These are phyloP conservation scores for Suillus paluster DNA, from an alignment of 768 basidiomycete species.

Conservation along the genomic window DNA sequence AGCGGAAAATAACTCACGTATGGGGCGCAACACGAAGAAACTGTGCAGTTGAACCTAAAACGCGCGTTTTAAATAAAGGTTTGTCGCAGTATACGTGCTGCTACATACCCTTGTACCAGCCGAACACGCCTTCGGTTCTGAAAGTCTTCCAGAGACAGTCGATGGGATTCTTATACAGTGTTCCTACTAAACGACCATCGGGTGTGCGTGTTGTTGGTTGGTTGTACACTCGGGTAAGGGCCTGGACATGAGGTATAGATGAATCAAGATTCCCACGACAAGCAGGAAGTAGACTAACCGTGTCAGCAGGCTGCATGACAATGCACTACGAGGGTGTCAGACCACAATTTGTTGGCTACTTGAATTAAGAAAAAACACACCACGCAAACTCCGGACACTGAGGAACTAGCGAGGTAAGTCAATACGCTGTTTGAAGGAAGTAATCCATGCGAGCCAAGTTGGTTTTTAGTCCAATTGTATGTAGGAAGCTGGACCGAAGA, in stretches of 20 bases:
- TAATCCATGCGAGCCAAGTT: conserved; percentile 69
- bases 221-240: conserved; percentile 94
- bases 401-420: conserved; percentile 88
- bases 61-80: neutral
- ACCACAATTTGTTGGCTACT: conserved; percentile 1
- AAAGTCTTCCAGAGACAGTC: conserved; percentile 98
- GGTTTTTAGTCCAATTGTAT: conserved; percentile 91
- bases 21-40: conserved; percentile 92
- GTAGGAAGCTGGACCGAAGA: conserved; percentile 95
- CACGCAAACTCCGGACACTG: conserved; percentile 90
- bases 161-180: conserved; percentile 88
- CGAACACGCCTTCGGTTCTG: conserved; percentile 83
- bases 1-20: conserved; percentile 56
- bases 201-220: conserved; percentile 79
- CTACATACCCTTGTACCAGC: conserved; percentile 90
- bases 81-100: neutral
- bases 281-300: conserved; percentile 51
- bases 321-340: conserved; percentile 57
- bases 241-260: conserved; percentile 42
- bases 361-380: conserved; percentile 50
- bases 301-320: conserved; percentile 95
- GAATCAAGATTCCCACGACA: conserved; percentile 9
- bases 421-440: conserved; percentile 77
- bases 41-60: conserved; percentile 86
- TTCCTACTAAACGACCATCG: conserved; percentile 72